Conservation (phyloP, 2,329 filamentous ascomycete species). For the Hawksworthiomyces lignivorus region DNA sequence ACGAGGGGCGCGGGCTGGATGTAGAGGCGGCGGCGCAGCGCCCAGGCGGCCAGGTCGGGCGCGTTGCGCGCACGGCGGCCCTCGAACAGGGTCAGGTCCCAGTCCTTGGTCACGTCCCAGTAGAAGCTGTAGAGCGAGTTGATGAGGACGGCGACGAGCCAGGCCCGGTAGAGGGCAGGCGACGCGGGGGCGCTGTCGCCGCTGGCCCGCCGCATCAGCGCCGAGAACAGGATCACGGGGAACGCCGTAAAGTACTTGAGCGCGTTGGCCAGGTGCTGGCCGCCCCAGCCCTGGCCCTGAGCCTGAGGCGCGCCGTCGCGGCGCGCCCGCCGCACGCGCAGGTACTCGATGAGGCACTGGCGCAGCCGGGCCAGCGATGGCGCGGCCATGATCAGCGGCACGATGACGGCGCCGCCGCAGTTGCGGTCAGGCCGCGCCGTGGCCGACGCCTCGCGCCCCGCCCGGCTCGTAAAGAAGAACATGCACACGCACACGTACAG, state of each 20-base stretch:
- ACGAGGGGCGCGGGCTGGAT: constrained; percentile 59
- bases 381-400: constrained; percentile 76
- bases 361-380: constrained; percentile 81
- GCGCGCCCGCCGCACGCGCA: constrained; percentile 56
- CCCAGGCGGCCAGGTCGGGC: constrained; percentile 67
- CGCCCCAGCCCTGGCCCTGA: constrained; percentile 56
- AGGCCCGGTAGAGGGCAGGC: constrained; percentile 43
- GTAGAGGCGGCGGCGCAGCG: constrained; percentile 65
- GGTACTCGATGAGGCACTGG: constrained; percentile 86
- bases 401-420: constrained; percentile 71
- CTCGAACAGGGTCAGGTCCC: constrained; percentile 78
- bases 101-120: constrained; percentile 95
- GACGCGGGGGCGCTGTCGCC: constrained; percentile 22
- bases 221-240: constrained; percentile 76
- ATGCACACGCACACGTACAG: constrained; percentile 86
- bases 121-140: constrained; percentile 97
- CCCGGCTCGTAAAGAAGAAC: constrained; percentile 54
- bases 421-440: constrained; percentile 73
- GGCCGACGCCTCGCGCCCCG: constrained; percentile 52
- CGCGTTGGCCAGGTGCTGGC: constrained; percentile 87
- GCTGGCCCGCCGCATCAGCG: constrained; percentile 58
- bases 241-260: constrained; percentile 92
- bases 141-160: constrained; percentile 65
- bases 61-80: constrained; percentile 50
- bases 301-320: constrained; percentile 38